Conservation (phyloP, 2,329 filamentous ascomycete species). For the Phoma sp. region DNA sequence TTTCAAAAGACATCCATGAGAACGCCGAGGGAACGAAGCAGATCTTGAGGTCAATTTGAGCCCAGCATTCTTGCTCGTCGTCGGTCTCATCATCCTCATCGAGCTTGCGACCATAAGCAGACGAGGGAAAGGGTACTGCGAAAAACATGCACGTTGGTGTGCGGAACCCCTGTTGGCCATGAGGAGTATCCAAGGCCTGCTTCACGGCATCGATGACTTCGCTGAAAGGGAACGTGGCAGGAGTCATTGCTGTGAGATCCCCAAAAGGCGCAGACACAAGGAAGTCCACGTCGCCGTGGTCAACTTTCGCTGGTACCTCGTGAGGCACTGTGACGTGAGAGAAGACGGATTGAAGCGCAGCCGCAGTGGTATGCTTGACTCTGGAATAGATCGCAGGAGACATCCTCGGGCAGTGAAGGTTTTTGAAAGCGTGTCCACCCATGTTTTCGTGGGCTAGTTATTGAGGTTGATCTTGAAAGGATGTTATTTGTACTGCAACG, state of each 20-base stretch:
- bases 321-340: conserved; percentile 30
- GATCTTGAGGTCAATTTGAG: conserved; percentile 38
- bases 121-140: conserved; percentile 18
- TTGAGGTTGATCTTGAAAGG: too few species aligned
- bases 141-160: conserved; percentile 32
- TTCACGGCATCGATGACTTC: conserved; percentile 23
- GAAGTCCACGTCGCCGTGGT: conserved; percentile 36
- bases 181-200: conserved; percentile 17
- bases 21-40: conserved; percentile 26
- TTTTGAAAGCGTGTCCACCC: conserved; percentile 34
- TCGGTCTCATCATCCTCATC: not conserved
- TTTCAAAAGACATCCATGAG: conserved; percentile 29
- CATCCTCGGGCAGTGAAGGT: conserved; percentile 34
- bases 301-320: conserved; percentile 32
- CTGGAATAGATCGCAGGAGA: conserved; percentile 22
- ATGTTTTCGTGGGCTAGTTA: conserved; percentile 11
- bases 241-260: not conserved
- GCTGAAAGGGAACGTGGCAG: conserved; percentile 19
- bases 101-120: too few species aligned
- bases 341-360: conserved; percentile 27
- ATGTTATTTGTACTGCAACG: too few species aligned
- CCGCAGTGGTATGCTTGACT: conserved; percentile 19
- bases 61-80: conserved; percentile 16
- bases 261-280: conserved; percentile 24
- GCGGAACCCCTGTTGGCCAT: conserved; percentile 25